Evolutionary conservation across 2,329 filamentous ascomycete species (phyloP), one percentile per base, ranked within the genome.

Genomic region (Aspergillus sergii): DNA sequence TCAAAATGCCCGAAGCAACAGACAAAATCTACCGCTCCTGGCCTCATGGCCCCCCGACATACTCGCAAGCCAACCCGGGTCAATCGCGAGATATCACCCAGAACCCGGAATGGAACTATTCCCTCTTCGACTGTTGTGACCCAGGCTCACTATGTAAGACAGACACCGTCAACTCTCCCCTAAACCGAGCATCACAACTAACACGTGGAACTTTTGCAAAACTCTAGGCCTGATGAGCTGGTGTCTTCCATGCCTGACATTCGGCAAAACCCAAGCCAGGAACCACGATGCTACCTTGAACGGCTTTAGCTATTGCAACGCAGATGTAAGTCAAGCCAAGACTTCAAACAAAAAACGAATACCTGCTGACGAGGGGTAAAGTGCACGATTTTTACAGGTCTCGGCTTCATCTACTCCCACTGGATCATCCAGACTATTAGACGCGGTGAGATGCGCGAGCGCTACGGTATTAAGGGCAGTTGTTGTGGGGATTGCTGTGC

Each of bases 351-450:
- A 19, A n/a, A 9, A 41, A 8, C 0, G 4, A 7, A 6, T 2
- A 7, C 4, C 30, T 34, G 50, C n/a, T 53, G 14, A 34, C 6
- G 3, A 34, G 11, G 19, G n/a, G 11, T 26, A 7, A 16, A 69
- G 65, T 68, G 68, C 34, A 16, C 57, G 1, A 58, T 69, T 30
- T 59, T 66, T 59, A 59, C 60, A 50, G 54, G 64, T 30, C 50
- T 68, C 57, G 50, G 51, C 11, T 43, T 69, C 57, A 19, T 64
- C 46, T 36, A 56, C 55, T 48, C 41, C n/a, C 64, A 69, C 4
- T 69, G 68, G 68, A 67, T 69, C 48, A 58, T 66, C 12, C 68
- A 69, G 26, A 68, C 68, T 19, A 64, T 69, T 16, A 48, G 36
- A 30, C 62, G 68, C 11, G 59, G 65, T 23, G 65, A 69, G 21